phyloP scores from a whole-genome alignment of 495 filamentous ascomycete genomes.

The Hyaloscypha hepaticicola region DNA sequence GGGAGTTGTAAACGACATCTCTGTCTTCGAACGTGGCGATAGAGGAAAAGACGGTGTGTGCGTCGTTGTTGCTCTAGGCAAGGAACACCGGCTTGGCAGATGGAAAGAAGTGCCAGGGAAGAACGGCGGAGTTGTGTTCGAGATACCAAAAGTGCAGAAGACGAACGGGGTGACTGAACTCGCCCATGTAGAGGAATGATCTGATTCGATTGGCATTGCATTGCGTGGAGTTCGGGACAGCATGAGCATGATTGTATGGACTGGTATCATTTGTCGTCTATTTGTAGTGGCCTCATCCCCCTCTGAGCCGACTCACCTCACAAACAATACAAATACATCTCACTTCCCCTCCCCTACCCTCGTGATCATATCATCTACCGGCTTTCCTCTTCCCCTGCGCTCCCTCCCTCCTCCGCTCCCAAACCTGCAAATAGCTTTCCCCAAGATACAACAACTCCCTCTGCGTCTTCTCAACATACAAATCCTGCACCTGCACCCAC shows the following conservation, averaged over 20 bases:
- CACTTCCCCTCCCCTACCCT: neutral
- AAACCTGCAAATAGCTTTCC: slow-evolving; percentile 93
- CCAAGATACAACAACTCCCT: slow-evolving; percentile 86
- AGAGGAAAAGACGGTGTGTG: slow-evolving; percentile 70
- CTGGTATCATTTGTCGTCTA: slow-evolving; percentile 17
- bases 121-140: slow-evolving; percentile 78
- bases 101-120: slow-evolving; percentile 70
- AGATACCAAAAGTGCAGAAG: slow-evolving; percentile 57
- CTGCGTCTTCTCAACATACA: slow-evolving; percentile 85
- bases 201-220: slow-evolving; percentile 3
- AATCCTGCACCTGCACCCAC: slow-evolving; percentile 92
- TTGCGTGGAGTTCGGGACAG: neutral
- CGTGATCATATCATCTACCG: neutral
- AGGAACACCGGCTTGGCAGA: slow-evolving; percentile 77
- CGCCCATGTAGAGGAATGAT: slow-evolving; percentile 9
- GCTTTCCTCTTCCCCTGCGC: slow-evolving; percentile 27
- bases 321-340: slow-evolving; percentile 5
- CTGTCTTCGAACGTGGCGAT: slow-evolving; percentile 75
- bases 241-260: slow-evolving; percentile 7
- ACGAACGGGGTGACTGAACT: slow-evolving; percentile 5
- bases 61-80: slow-evolving; percentile 79
- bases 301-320: neutral
- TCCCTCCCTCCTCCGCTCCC: slow-evolving; percentile 81
- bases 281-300: slow-evolving; percentile 4
- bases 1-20: slow-evolving; percentile 83